Percentiles rank a stretch among this genome's conserved stretches.
Evolutionary conservation across 2,329 filamentous ascomycete genomes (phyloP).

Genomic region (Apiospora sp.): DNA sequence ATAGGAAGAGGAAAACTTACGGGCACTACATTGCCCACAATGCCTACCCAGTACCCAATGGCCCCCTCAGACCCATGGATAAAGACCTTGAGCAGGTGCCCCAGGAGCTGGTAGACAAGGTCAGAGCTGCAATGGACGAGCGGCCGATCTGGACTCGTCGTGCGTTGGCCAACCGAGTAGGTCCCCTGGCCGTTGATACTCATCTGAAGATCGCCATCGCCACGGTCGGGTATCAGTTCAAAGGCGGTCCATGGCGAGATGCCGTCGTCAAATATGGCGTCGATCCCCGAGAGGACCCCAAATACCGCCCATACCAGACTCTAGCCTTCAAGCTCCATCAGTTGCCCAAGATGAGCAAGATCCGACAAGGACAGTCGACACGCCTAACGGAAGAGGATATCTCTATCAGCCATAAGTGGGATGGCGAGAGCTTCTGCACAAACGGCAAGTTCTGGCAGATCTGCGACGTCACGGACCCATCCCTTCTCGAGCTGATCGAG

Average conservation of each 20-base stretch:
- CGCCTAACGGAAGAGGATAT: conserved; percentile 48
- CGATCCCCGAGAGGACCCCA: conserved; percentile 80
- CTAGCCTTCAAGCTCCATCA: conserved; percentile 77
- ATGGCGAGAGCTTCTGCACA: conserved; percentile 75
- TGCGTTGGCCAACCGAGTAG: conserved; percentile 77
- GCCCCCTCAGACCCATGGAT: conserved; percentile 67
- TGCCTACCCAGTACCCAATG: conserved; percentile 67
- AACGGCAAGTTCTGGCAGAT: conserved; percentile 95
- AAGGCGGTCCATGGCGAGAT: conserved; percentile 90
- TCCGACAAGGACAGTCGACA: conserved; percentile 53
- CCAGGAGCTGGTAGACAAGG: conserved; percentile 67
- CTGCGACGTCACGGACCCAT: conserved; percentile 86
- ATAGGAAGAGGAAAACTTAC: conserved; percentile 59
- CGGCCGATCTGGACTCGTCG: conserved; percentile 89
- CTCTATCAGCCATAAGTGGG: conserved; percentile 76
- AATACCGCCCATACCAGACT: conserved; percentile 86
- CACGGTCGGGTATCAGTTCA: conserved; percentile 91
- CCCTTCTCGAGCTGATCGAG: conserved; percentile 72
- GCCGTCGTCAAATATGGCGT: conserved; percentile 85
- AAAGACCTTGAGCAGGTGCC: conserved; percentile 65
- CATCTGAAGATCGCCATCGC: conserved; percentile 78
- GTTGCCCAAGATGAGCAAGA: conserved; percentile 54
- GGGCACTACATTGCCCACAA: conserved; percentile 66
- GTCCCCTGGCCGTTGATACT: conserved; percentile 58
- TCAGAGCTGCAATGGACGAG: conserved; percentile 72